phyloP scores from a whole-genome alignment of 768 basidiomycete species.

The Boletus rufocinnamomeus region DNA sequence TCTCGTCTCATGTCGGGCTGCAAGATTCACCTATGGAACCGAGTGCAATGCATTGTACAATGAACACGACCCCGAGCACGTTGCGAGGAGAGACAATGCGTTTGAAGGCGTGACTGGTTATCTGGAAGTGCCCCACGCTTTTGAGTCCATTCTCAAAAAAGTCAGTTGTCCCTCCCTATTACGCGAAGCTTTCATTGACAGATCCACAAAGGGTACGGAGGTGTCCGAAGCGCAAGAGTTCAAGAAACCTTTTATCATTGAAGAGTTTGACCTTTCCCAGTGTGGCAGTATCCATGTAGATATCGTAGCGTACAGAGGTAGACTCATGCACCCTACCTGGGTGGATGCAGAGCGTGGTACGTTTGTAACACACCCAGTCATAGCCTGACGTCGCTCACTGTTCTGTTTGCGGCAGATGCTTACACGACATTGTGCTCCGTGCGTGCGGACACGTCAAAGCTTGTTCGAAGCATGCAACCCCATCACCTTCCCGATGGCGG shows the following conservation, averaged over 20 bases:
- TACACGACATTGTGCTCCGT: conserved; percentile 16
- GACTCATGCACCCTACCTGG: conserved; percentile 5
- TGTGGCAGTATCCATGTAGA: conserved; percentile 19
- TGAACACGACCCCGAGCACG: conserved; percentile 10
- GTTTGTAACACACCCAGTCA: background rate
- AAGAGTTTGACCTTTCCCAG: conserved; percentile 17
- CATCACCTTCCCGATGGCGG: conserved; percentile 12
- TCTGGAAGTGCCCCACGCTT: conserved; percentile 12
- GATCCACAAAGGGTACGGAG: conserved; percentile 8
- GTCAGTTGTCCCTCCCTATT: background rate
- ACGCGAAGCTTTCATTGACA: background rate
- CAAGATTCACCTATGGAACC: conserved; percentile 18
- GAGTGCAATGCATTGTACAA: conserved; percentile 16
- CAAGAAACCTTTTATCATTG: conserved; percentile 15
- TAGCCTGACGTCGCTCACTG: background rate
- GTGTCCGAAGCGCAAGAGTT: conserved; percentile 19
- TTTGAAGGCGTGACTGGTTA: conserved; percentile 14
- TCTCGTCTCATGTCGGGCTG: conserved; percentile 13
- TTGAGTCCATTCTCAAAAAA: conserved; percentile 15
- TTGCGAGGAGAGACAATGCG: conserved; percentile 3
- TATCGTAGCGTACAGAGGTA: conserved; percentile 18
- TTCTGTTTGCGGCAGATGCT: background rate
- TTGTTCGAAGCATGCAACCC: conserved; percentile 10
- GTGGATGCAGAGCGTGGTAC: conserved; percentile 12
- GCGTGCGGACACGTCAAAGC: conserved; percentile 16